Conservation (phyloP, 2,329 filamentous ascomycete species). For the Fusarium tanahbumbuense region DNA sequence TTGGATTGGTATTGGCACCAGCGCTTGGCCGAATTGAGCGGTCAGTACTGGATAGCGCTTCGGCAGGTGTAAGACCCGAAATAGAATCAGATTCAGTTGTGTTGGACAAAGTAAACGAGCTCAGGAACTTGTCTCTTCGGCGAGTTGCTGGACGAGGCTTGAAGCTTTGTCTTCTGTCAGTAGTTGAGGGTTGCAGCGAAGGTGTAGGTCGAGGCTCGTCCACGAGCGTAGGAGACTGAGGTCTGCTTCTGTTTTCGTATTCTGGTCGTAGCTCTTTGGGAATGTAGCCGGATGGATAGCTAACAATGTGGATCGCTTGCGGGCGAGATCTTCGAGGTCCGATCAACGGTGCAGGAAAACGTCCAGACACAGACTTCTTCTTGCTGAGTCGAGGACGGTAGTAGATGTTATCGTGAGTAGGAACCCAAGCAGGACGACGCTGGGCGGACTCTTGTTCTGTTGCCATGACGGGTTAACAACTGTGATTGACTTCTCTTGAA, state of each 20-base stretch:
- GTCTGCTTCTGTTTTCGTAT: constrained; percentile 22
- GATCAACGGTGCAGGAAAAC: constrained; percentile 54
- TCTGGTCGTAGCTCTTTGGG: constrained; percentile 57
- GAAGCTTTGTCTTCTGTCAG: constrained; percentile 42
- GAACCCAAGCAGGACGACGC: constrained; percentile 44
- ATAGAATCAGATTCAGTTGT: constrained; percentile 20
- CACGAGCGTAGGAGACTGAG: constrained; percentile 27
- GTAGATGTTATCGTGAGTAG: constrained; percentile 44
- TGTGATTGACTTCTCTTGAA: constrained; percentile 6
- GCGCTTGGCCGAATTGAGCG: constrained; percentile 34
- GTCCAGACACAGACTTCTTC: constrained; percentile 37
- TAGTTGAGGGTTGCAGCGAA: constrained; percentile 36
- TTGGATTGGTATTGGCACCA: constrained; percentile 21
- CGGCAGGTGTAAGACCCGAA: constrained; percentile 28
- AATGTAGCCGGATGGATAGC: constrained; percentile 57
- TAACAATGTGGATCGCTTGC: constrained; percentile 58
- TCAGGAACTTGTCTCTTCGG: constrained; percentile 35
- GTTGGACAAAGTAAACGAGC: constrained; percentile 16
- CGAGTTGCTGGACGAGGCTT: constrained; percentile 20
- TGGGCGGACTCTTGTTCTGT: constrained; percentile 36
- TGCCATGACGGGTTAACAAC: constrained; percentile 44
- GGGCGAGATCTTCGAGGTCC: constrained; percentile 54
- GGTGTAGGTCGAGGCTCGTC: constrained; percentile 32
- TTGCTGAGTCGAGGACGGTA: constrained; percentile 45
- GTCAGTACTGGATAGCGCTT: constrained; percentile 28